Evolutionary conservation across 495 filamentous ascomycete species (phyloP), one percentile per base, ranked within the genome.

Genomic region (Elaphomyces granulatus): DNA sequence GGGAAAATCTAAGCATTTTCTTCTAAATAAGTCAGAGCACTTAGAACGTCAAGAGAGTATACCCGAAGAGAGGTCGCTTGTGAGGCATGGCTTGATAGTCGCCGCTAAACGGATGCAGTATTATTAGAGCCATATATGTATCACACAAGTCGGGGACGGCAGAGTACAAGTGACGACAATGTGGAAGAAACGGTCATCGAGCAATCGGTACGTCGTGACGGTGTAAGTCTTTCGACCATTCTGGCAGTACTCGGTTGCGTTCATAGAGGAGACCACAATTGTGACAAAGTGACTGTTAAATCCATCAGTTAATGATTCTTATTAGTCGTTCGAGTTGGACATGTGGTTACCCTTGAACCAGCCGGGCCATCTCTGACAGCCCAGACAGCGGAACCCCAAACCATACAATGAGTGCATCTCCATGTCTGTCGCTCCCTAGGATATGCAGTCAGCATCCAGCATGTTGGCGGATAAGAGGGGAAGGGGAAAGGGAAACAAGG

Each of bases 251-350:
- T 55, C 84, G 80, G 53, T 87, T 82, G 38, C 87, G 80, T 51
- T 94, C 88, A 50, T 77, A 94, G 3, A 84, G 63, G 37, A 85
- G 79, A 40, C 86, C 88, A 61, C 90, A 99, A 53, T 94, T 96
- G 58, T 82, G 80, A 61, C 90, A 99, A 15, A 99, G 74, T 16
- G 85, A 81, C 87, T 94, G 43, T 7, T 6, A 38, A 20, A n/a
- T n/a, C n/a, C n/a, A n/a, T n/a, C n/a, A n/a, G n/a, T n/a, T n/a
- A n/a, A n/a, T n/a, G n/a, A n/a, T n/a, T n/a, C n/a, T n/a, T n/a
- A n/a, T n/a, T n/a, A n/a, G n/a, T n/a, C n/a, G n/a, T 15, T 61
- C 76, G n/a, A n/a, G n/a, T n/a, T n/a, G n/a, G n/a, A n/a, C n/a
- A n/a, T n/a, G n/a, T n/a, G n/a, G n/a, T 70, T 72, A 95, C 88